Percentiles rank a stretch among this genome's conserved stretches.
These are phyloP conservation scores for Thermoascus crustaceus DNA, from an alignment of 2,329 filamentous ascomycete genomes.

Conservation along the genomic window DNA sequence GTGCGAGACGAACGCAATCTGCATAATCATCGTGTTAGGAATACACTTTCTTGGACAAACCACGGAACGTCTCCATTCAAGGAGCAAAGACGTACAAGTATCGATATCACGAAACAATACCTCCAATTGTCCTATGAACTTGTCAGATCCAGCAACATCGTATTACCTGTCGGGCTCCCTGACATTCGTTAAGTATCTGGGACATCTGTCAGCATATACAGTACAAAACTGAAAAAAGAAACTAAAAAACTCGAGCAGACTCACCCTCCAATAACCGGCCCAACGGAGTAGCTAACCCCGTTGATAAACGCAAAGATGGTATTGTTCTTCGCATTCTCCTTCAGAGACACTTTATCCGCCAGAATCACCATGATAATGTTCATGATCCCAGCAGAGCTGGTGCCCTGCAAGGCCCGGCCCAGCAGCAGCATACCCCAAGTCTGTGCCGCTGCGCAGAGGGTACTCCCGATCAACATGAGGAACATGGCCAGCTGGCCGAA, in stretches of 20 bases:
- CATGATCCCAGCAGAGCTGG: conserved; percentile 54
- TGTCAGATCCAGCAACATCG: no score
- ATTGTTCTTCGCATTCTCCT: conserved; percentile 56
- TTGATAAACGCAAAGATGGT: conserved; percentile 53
- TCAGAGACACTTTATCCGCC: conserved; percentile 54
- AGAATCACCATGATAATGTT: conserved; percentile 56
- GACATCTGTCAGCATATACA: background rate
- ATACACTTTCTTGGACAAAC: conserved; percentile 20
- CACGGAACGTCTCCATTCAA: conserved; percentile 14
- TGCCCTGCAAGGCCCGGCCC: conserved; percentile 55
- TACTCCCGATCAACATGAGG: conserved; percentile 52
- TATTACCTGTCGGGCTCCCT: conserved; percentile 2
- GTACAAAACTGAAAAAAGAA: conserved; percentile 3
- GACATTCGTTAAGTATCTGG: conserved; percentile 26
- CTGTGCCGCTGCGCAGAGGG: conserved; percentile 51
- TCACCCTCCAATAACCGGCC: conserved; percentile 53
- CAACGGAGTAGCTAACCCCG: conserved; percentile 52
- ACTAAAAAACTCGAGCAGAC: conserved; percentile 7
- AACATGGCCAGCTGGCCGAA: conserved; percentile 56
- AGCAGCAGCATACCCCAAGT: conserved; percentile 54
- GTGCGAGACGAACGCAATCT: conserved; percentile 44
- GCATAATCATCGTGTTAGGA: conserved; percentile 1
- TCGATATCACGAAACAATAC: conserved; percentile 59
- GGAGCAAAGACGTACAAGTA: conserved; percentile 46
- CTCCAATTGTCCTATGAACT: conserved; percentile 47